Evolutionary conservation across 2,329 filamentous ascomycete species (phyloP), one percentile per base, ranked within the genome.

Genomic region (Microcyclospora pomicola): DNA sequence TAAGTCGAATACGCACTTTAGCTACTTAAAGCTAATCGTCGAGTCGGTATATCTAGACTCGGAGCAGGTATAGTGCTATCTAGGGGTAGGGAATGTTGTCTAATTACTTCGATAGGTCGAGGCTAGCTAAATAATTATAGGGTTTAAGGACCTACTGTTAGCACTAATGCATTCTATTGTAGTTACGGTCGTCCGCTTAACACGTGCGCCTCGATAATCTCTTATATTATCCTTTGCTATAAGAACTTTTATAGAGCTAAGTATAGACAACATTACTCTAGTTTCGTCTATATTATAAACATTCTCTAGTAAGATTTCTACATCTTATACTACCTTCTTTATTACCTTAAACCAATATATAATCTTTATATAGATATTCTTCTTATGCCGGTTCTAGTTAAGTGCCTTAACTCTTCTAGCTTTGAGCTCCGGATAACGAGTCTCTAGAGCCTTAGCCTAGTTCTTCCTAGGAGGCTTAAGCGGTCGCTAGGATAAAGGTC

Each of bases 1-100:
- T n/a, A 52, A 55, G 43, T 62, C 43, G 46, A 61, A 61, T 4
- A 62, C 43, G 34, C 39, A 45, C 39, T 45, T 54, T n/a, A 61
- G 42, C 58, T 47, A 62, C 39, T 61, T 39, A 7, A 60, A 47
- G 44, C 51, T 60, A 27, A 60, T 59, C 15, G 52, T 48, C 6
- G 49, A 57, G 41, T 60, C 41, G 28, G 43, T 47, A 38, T 55
- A 54, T 28, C n/a, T 48, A 34, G 31, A 19, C 19, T 35, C 13
- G 16, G 13, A 16, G 33, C n/a, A 35, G 10, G 9, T 16, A 35
- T 16, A 35, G 13, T 27, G 48, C 52, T 44, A 59, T 42, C 47
- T 41, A 27, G 51, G 51, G 13, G 52, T 57, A 31, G 43, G 42
- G 35, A 45, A 49, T 6, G 42, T 48, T 16, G 44, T 53, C 49